Evolutionary conservation across 129 eudicot genomes (phyloP).

Genomic region (Flaveria linearis): DNA sequence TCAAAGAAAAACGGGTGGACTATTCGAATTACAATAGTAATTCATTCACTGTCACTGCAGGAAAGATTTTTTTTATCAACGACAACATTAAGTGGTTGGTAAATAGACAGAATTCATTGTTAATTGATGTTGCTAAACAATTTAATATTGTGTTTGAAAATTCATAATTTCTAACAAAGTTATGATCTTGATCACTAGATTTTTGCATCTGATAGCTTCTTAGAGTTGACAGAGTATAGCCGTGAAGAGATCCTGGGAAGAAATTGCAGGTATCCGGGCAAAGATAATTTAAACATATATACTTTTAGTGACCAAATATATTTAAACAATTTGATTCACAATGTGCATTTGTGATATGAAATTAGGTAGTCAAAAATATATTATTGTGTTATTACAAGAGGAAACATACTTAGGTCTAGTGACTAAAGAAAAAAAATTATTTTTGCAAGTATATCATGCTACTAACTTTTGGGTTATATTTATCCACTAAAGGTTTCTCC

Average conservation of each 20-base stretch:
- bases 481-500: slow-evolving; percentile 67
- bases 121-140: too few species aligned
- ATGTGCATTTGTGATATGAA: too few species aligned
- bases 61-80: background rate
- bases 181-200: slow-evolving; percentile 45
- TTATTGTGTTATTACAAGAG: too few species aligned
- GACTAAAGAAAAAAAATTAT: too few species aligned
- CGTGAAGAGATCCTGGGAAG: slow-evolving; percentile 97
- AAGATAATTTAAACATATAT: too few species aligned
- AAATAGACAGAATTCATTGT: background rate
- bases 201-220: slow-evolving; percentile 97
- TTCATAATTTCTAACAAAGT: slow-evolving; percentile 7
- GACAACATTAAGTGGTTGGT: background rate
- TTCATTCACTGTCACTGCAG: background rate
- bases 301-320: background rate
- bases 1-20: too few species aligned
- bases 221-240: slow-evolving; percentile 95
- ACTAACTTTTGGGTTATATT: background rate
- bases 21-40: too few species aligned
- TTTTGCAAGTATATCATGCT: too few species aligned
- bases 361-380: too few species aligned
- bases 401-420: background rate
- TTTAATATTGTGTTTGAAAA: too few species aligned
- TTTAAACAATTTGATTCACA: too few species aligned
- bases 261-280: slow-evolving; percentile 78